Conservation (phyloP, 2,329 filamentous ascomycete genomes). For the Penicillium sp. region DNA sequence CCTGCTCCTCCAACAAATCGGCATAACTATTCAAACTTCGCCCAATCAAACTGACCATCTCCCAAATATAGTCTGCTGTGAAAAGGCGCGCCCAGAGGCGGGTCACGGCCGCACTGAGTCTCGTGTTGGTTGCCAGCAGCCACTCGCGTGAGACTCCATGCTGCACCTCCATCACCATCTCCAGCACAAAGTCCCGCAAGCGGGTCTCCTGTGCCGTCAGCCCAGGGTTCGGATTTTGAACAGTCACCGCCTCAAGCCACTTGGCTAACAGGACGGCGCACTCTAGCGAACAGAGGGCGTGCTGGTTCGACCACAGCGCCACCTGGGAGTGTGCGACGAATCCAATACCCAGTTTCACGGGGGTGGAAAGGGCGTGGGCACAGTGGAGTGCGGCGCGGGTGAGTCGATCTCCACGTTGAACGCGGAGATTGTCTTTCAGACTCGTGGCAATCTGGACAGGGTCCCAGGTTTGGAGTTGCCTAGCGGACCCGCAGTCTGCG, state of each 20-base stretch:
- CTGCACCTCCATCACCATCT: slow-evolving; percentile 40
- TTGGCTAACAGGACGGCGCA: slow-evolving; percentile 58
- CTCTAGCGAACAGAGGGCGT: slow-evolving; percentile 57
- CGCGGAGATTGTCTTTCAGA: slow-evolving; percentile 33
- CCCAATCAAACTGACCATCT: slow-evolving; percentile 39
- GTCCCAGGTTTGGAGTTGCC: slow-evolving; percentile 36
- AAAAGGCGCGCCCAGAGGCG: slow-evolving; percentile 39
- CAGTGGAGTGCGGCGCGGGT: slow-evolving; percentile 55
- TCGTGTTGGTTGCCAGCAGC: slow-evolving; percentile 35
- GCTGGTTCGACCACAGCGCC: slow-evolving; percentile 60
- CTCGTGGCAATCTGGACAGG: slow-evolving; percentile 34
- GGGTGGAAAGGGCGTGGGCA: slow-evolving; percentile 58
- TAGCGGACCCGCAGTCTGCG: slow-evolving; percentile 35
- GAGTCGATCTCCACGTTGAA: slow-evolving; percentile 49
- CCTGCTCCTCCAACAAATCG: slow-evolving; percentile 28
- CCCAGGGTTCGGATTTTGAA: slow-evolving; percentile 24
- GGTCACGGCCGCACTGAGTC: slow-evolving; percentile 35
- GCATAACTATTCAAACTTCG: slow-evolving; percentile 37
- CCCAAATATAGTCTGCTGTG: slow-evolving; percentile 40
- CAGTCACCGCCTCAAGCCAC: slow-evolving; percentile 38
- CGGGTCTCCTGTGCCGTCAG: slow-evolving; percentile 37
- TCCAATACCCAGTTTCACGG: slow-evolving; percentile 57
- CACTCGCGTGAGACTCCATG: slow-evolving; percentile 34
- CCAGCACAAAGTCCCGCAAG: slow-evolving; percentile 37
- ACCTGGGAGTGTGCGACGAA: slow-evolving; percentile 58